phyloP scores from a whole-genome alignment of 1,284 basidiomycete species.

The Apiotrichum domesticum region DNA sequence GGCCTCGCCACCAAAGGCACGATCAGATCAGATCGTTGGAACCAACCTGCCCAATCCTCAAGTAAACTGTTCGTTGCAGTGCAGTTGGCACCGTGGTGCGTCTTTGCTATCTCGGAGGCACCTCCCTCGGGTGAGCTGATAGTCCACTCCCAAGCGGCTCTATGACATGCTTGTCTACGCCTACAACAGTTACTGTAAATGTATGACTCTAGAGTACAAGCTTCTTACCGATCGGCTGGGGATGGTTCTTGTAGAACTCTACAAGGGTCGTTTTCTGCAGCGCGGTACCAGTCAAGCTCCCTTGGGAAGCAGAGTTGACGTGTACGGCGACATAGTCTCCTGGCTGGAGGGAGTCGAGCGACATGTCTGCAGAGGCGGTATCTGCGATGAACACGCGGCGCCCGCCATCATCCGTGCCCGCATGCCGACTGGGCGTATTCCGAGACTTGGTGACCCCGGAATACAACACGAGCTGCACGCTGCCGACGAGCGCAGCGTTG shows the following conservation, averaged over 20 bases:
- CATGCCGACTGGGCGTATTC: neutral
- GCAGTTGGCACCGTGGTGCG: too few relatives aligned
- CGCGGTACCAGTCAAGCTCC: slow-evolving; percentile 3
- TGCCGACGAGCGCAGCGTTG: slow-evolving; percentile 1
- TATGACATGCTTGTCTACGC: too few relatives aligned
- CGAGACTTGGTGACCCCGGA: neutral
- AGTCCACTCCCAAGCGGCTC: too few relatives aligned
- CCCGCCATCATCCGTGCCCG: slow-evolving; percentile 3
- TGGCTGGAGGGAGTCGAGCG: neutral
- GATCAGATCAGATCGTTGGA: too few relatives aligned
- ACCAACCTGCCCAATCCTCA: too few relatives aligned
- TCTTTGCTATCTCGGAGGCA: too few relatives aligned
- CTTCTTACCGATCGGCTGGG: neutral
- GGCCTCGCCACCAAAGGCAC: too few relatives aligned
- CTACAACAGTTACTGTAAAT: too few relatives aligned
- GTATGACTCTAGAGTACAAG: too few relatives aligned
- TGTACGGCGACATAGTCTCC: slow-evolving; percentile 3
- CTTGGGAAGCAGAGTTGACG: neutral
- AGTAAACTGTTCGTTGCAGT: too few relatives aligned
- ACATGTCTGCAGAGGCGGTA: neutral
- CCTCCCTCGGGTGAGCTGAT: too few relatives aligned
- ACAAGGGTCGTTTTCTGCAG: neutral
- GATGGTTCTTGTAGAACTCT: neutral
- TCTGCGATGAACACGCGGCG: slow-evolving; percentile 3
- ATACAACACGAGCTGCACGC: slow-evolving; percentile 2